Conservation (phyloP, 2,329 filamentous ascomycete genomes). For the Xylariaceae sp. region DNA sequence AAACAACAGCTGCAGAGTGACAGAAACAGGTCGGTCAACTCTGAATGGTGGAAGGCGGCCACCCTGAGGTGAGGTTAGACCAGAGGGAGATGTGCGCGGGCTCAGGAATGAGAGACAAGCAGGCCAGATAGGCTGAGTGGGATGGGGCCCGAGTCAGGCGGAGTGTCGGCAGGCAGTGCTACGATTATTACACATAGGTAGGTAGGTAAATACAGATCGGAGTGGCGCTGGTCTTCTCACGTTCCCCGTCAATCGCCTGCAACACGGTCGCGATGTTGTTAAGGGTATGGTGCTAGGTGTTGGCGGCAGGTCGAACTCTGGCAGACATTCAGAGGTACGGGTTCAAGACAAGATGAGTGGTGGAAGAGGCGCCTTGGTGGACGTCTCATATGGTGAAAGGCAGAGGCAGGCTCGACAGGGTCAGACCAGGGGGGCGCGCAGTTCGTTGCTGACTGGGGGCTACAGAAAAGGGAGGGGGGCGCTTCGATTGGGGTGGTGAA, state of each 20-base stretch:
- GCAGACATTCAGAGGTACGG: constrained; percentile 6
- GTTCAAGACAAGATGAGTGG: constrained; percentile 35
- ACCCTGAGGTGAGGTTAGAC: constrained; percentile 11
- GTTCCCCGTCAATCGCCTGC: too few species aligned
- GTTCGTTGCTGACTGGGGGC: constrained; percentile 31
- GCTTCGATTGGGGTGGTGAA: constrained; percentile 1
- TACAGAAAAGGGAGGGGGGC: not conserved
- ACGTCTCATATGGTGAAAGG: constrained; percentile 34
- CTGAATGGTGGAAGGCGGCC: too few species aligned
- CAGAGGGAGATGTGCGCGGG: constrained; percentile 11
- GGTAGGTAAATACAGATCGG: too few species aligned
- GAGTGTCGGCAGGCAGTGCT: too few species aligned
- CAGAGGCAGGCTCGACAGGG: constrained; percentile 12
- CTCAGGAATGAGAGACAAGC: constrained; percentile 17
- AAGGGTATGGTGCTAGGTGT: too few species aligned
- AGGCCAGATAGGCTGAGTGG: constrained; percentile 13
- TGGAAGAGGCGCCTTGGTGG: constrained; percentile 30
- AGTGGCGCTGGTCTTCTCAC: too few species aligned
- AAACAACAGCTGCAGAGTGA: not conserved
- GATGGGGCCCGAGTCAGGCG: constrained; percentile 1
- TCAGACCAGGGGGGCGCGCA: constrained; percentile 23
- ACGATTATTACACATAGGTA: too few species aligned
- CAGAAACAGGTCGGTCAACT: too few species aligned
- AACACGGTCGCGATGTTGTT: too few species aligned
- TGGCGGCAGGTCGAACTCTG: not conserved